Conservation (phyloP, 352 stramenopile species). For the Phytophthora pluvialis region DNA sequence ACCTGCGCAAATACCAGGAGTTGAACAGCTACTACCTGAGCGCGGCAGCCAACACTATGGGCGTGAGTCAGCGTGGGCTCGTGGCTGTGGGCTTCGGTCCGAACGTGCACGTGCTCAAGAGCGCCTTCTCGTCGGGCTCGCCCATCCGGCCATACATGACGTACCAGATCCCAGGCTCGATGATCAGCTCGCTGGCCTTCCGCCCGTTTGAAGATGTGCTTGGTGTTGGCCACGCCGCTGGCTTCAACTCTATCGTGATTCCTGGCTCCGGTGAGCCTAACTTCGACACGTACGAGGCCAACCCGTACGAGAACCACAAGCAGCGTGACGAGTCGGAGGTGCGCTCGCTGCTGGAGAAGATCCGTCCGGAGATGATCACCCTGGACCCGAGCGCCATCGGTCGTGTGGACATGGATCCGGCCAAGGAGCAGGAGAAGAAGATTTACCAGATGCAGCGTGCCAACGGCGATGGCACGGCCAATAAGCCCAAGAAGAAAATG, state of each 20-base stretch:
- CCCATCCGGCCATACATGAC: conserved; percentile 90
- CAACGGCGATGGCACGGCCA: conserved; percentile 65
- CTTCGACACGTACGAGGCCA: conserved; percentile 98
- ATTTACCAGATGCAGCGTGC: conserved; percentile 72
- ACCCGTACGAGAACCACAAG: conserved; percentile 97
- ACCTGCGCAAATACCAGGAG: conserved; percentile 97
- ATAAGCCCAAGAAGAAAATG: conserved; percentile 96
- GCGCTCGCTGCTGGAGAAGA: conserved; percentile 97
- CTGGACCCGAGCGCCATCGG: conserved; percentile 95
- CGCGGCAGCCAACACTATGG: conserved; percentile 88
- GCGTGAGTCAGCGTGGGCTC: conserved; percentile 96
- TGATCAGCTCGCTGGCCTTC: conserved; percentile 94
- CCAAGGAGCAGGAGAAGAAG: conserved; percentile 87
- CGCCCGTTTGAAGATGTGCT: conserved; percentile 98
- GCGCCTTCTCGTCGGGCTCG: conserved; percentile 73
- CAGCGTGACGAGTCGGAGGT: conserved; percentile 97
- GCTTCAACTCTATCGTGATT: conserved; percentile 91
- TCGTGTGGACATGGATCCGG: conserved; percentile 92
- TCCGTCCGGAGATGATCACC: conserved; percentile 98
- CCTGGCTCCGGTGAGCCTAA: conserved; percentile 97
- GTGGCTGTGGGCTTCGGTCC: conserved; percentile 94
- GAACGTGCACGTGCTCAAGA: conserved; percentile 93
- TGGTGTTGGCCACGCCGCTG: conserved; percentile 92
- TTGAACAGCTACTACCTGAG: conserved; percentile 94
- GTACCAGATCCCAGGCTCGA: conserved; percentile 84